Percentiles rank a stretch among this genome's conserved stretches.
phyloP scores from a whole-genome alignment of 768 basidiomycete genomes.

The Amanita subjunquillea region DNA sequence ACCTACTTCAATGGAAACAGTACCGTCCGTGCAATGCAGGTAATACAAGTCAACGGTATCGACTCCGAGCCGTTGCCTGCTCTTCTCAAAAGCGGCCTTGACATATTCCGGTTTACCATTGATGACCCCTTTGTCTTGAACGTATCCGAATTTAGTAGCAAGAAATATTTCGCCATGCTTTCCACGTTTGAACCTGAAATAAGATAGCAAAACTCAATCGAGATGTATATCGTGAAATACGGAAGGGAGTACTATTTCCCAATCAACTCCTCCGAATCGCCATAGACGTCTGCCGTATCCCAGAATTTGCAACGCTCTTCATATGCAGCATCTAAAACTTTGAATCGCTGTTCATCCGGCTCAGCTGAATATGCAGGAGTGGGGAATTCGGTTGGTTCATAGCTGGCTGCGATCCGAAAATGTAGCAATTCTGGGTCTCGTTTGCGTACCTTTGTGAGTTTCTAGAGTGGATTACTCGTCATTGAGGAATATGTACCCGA shows the following conservation, averaged over 20 bases:
- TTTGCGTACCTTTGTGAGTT: no score
- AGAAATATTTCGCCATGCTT: constrained; percentile 46
- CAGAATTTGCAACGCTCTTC: constrained; percentile 33
- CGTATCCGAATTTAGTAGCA: constrained; percentile 39
- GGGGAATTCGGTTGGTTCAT: no score
- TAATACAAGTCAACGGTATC: constrained; percentile 30
- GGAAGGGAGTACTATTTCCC: constrained; percentile 11
- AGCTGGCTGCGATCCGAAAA: no score
- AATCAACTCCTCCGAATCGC: constrained; percentile 30
- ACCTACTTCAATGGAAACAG: constrained; percentile 18
- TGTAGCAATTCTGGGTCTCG: no score
- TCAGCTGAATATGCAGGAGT: not conserved
- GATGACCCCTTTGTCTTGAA: constrained; percentile 9
- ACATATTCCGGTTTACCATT: constrained; percentile 26
- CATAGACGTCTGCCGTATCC: constrained; percentile 40
- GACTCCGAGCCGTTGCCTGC: constrained; percentile 22
- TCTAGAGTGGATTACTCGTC: no score
- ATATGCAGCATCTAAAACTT: constrained; percentile 37
- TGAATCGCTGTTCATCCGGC: constrained; percentile 49
- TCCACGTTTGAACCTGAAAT: constrained; percentile 36
- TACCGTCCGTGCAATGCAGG: constrained; percentile 18
- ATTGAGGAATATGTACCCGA: no score
- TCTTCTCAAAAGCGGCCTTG: constrained; percentile 21
- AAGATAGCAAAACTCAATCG: no score
- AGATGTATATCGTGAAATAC: no score